Evolutionary conservation across 192 early-diverging fungal species (phyloP).

Genomic region (Entrophospora sp.): DNA sequence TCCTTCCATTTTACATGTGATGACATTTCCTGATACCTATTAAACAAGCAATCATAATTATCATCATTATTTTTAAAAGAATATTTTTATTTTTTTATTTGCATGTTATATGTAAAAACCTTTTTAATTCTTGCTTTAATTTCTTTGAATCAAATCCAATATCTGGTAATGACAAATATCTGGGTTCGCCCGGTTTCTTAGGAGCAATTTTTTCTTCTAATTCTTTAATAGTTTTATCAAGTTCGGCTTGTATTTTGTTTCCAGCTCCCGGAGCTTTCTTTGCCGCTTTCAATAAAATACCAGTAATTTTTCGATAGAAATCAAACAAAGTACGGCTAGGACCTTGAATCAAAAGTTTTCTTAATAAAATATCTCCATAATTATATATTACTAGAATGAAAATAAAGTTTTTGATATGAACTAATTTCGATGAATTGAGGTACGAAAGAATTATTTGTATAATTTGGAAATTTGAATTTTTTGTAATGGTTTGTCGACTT

Average conservation of each 20-base stretch:
- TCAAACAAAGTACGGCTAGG: conserved; percentile 39
- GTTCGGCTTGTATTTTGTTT: conserved; percentile 59
- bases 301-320: conserved; percentile 5
- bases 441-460: too few relatives aligned
- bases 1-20: conserved; percentile 65
- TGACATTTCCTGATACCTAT: conserved; percentile 48
- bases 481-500: too few relatives aligned
- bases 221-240: conserved; percentile 68
- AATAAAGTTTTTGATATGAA: conserved; percentile 48
- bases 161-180: conserved; percentile 58
- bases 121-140: conserved; percentile 52
- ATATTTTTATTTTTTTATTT: neutral
- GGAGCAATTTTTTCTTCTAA: conserved; percentile 71
- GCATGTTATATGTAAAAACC: conserved; percentile 26
- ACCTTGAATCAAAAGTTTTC: conserved; percentile 47
- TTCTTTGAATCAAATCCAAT: conserved; percentile 52
- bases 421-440: conserved; percentile 38
- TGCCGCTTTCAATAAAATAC: conserved; percentile 7
- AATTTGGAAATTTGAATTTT: too few relatives aligned
- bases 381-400: conserved; percentile 51
- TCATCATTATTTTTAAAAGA: neutral
- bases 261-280: conserved; percentile 42
- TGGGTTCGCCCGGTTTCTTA: conserved; percentile 49
- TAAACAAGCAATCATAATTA: neutral
- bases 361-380: conserved; percentile 33